These are phyloP conservation scores for Sicyos baderoa DNA, from an alignment of 306 rosid genomes.

Conservation along the genomic window DNA sequence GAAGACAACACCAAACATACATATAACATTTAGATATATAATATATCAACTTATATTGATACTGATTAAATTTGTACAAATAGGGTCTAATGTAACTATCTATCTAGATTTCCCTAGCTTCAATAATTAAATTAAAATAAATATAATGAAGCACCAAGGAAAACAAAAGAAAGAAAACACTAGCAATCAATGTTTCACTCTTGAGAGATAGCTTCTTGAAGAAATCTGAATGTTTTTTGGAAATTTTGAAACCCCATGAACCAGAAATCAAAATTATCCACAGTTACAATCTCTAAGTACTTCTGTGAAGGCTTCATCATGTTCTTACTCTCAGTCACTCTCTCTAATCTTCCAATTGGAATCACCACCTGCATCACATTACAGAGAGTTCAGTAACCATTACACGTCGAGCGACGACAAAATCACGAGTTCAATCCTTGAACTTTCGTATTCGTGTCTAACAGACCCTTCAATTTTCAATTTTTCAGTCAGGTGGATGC, in stretches of 20 bases:
- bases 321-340: slow-evolving; percentile 42
- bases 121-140: neutral
- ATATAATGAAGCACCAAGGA: slow-evolving; percentile 8
- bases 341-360: slow-evolving; percentile 36
- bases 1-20: slow-evolving; percentile 5
- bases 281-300: slow-evolving; percentile 52
- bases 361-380: slow-evolving; percentile 24
- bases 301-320: slow-evolving; percentile 48
- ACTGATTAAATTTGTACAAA: slow-evolving; percentile 7
- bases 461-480: too few relatives aligned
- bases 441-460: neutral
- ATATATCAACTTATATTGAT: slow-evolving; percentile 9
- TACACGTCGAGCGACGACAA: neutral
- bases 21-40: neutral
- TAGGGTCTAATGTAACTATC: neutral
- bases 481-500: too few relatives aligned
- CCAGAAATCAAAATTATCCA: slow-evolving; percentile 62
- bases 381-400: neutral
- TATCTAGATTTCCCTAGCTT: slow-evolving; percentile 9
- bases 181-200: slow-evolving; percentile 13
- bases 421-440: neutral
- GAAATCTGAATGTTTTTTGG: slow-evolving; percentile 37
- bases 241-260: slow-evolving; percentile 61
- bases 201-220: slow-evolving; percentile 34
- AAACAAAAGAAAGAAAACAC: slow-evolving; percentile 2